Conservation (phyloP, 495 filamentous ascomycete genomes). For the Neurospora hispaniola region DNA sequence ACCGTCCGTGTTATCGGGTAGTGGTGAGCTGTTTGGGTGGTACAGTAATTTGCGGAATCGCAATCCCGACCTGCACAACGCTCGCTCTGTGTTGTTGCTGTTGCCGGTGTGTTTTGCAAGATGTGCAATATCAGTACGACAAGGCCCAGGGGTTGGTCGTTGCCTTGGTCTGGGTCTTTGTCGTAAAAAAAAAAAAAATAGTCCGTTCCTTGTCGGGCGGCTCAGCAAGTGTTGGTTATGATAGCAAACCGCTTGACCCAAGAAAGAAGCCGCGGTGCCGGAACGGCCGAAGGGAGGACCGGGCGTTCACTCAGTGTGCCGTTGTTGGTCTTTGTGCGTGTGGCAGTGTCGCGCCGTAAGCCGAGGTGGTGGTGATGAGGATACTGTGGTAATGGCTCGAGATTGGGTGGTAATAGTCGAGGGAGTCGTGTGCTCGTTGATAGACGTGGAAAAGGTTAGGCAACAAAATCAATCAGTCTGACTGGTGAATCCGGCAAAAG, state of each 20-base stretch:
- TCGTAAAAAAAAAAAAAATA: not conserved
- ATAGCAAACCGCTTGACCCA: not conserved
- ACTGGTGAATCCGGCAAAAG: not conserved
- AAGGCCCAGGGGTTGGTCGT: not conserved
- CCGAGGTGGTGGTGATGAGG: not conserved
- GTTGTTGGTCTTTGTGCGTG: not conserved
- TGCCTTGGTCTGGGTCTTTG: not conserved
- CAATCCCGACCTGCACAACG: not conserved
- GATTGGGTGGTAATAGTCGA: not conserved
- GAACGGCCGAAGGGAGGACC: not conserved
- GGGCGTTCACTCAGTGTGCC: not conserved
- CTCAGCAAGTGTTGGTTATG: constrained; percentile 1
- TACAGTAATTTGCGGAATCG: not conserved
- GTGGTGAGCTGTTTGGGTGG: not conserved
- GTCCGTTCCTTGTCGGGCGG: not conserved
- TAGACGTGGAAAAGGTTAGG: not conserved
- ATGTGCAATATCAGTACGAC: not conserved
- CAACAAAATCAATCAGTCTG: not conserved
- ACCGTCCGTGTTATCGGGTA: not conserved
- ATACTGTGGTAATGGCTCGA: not conserved
- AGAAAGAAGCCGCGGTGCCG: not conserved
- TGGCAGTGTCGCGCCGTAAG: not conserved
- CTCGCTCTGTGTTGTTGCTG: not conserved
- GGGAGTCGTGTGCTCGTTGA: not conserved
- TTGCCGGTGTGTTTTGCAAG: not conserved